Conservation (phyloP, 306 rosid species). For the Comarum palustre region DNA sequence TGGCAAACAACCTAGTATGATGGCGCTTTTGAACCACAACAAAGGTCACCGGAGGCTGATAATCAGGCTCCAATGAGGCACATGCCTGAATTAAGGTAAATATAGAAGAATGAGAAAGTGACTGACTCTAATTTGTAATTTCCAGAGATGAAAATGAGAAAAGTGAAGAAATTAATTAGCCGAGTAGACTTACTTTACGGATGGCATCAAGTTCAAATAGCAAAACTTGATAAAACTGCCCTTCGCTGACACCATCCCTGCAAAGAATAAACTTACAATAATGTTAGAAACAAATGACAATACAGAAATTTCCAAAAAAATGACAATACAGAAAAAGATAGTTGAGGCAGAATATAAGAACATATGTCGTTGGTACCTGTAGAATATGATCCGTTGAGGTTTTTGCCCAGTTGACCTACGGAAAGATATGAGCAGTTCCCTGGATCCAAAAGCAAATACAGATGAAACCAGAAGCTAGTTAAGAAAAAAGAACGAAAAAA, state of each 20-base stretch:
- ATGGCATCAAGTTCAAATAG: conserved; percentile 72
- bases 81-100: conserved; percentile 49
- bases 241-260: conserved; percentile 96
- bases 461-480: background rate
- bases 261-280: conserved; percentile 7
- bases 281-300: background rate
- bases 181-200: conserved; percentile 44
- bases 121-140: background rate
- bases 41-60: conserved; percentile 83
- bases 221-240: conserved; percentile 73
- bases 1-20: conserved; percentile 66
- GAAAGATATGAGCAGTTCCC: conserved; percentile 97
- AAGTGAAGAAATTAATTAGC: background rate
- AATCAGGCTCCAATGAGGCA: conserved; percentile 68
- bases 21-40: conserved; percentile 80
- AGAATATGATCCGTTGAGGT: conserved; percentile 90
- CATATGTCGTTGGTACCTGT: conserved; percentile 43
- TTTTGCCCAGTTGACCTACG: conserved; percentile 95
- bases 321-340: no score
- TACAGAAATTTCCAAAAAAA: no score
- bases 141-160: background rate
- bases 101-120: conserved; percentile 9
- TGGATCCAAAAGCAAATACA: conserved; percentile 21
- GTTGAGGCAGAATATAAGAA: background rate
- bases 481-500: no score